Percentiles rank a stretch among this genome's conserved stretches.
Evolutionary conservation across 1,284 basidiomycete genomes (phyloP).

Genomic region (Volvariella volvacea): DNA sequence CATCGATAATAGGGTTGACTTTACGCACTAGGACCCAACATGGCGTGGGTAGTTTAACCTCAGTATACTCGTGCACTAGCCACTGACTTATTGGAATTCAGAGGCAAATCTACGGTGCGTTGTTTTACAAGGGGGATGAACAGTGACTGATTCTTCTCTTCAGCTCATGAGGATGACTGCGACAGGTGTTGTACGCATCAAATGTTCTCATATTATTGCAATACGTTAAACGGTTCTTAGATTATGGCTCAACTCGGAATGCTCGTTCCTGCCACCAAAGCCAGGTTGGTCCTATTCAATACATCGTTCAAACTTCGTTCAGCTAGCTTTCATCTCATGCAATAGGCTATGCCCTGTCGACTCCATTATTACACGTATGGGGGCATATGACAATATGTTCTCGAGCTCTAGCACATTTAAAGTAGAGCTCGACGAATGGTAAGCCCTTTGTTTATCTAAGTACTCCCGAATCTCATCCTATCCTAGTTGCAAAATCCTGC

Average conservation of each 20-base stretch:
- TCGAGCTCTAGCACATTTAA: constrained; percentile 93
- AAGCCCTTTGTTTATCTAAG: constrained; percentile 9
- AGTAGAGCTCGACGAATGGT: constrained; percentile 95
- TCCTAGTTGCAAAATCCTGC: constrained; percentile 79
- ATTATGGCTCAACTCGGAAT: constrained; percentile 99
- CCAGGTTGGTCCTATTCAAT: constrained; percentile 69
- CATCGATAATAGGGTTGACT: constrained; percentile 4
- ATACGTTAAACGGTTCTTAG: constrained; percentile 24
- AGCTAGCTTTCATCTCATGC: constrained; percentile 2
- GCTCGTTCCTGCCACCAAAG: constrained; percentile 84
- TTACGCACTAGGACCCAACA: constrained; percentile 67
- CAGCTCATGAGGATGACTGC: constrained; percentile 96
- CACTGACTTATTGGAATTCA: constrained; percentile 19
- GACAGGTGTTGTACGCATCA: constrained; percentile 63
- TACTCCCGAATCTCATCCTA: background rate
- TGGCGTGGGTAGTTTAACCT: constrained; percentile 55
- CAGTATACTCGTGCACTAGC: constrained; percentile 3
- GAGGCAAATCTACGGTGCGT: constrained; percentile 43
- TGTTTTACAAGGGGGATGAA: constrained; percentile 22
- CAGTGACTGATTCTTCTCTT: constrained; percentile 6
- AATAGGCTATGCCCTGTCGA: constrained; percentile 83
- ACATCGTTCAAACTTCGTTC: constrained; percentile 1
- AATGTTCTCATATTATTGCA: background rate
- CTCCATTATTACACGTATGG: constrained; percentile 95
- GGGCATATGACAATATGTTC: constrained; percentile 97